Evolutionary conservation across 768 basidiomycete genomes (phyloP).

Genomic region (Termitomyces sp.): DNA sequence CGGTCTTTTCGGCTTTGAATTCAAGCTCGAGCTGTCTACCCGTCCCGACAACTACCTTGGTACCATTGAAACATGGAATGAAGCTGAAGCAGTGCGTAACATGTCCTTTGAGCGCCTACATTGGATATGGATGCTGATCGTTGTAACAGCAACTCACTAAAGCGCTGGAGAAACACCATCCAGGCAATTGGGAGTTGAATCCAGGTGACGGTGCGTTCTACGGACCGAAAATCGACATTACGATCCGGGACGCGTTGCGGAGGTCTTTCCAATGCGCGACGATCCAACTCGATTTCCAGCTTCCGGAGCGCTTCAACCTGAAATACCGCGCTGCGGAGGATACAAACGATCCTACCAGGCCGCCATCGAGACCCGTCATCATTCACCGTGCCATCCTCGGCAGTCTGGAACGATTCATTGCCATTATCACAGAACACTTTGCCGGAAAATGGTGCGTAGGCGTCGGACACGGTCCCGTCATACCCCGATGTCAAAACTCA

Average conservation of each 20-base stretch:
- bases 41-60: slow-evolving; percentile 94
- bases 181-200: slow-evolving; percentile 89
- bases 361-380: slow-evolving; percentile 82
- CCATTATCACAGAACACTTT: slow-evolving; percentile 95
- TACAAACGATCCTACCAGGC: slow-evolving; percentile 46
- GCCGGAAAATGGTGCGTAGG: slow-evolving; percentile 87
- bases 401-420: slow-evolving; percentile 91
- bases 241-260: slow-evolving; percentile 84
- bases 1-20: slow-evolving; percentile 90
- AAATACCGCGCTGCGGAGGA: slow-evolving; percentile 82
- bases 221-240: slow-evolving; percentile 98
- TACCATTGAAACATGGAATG: slow-evolving; percentile 82
- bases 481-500: neutral
- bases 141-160: slow-evolving; percentile 65
- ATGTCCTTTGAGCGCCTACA: neutral
- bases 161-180: slow-evolving; percentile 80
- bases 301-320: slow-evolving; percentile 94
- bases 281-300: slow-evolving; percentile 98
- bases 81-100: slow-evolving; percentile 67
- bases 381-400: slow-evolving; percentile 97
- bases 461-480: neutral
- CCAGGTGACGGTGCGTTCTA: slow-evolving; percentile 99
- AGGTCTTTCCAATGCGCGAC: slow-evolving; percentile 98
- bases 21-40: slow-evolving; percentile 91
- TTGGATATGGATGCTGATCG: neutral